Evolutionary conservation across 139 green algal species (phyloP), one percentile per base, ranked within the genome.

Genomic region (Gonium pectorale): DNA sequence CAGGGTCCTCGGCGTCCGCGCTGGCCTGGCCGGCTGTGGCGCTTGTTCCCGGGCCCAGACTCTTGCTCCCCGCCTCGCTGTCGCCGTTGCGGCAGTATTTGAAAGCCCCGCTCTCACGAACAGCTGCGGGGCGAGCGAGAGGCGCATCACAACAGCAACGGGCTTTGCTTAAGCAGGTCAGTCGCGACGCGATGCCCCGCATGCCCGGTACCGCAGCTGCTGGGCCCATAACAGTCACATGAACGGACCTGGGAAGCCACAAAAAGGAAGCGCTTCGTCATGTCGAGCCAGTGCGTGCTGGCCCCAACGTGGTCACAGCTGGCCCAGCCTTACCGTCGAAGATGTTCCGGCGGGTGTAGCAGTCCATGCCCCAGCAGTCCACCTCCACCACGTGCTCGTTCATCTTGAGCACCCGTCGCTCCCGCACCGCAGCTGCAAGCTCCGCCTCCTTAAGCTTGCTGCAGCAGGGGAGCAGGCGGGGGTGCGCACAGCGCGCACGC

Each of bases 361-460:
- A 96, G 91, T 98, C 95, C 74, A 98, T 93, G 68, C 95, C 95
- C 95, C 95, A 98, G 51, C 86, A 86, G 87, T 98, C 87, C 41
- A 95, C 85, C 88, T 98, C 94, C 27, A 82, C 27, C 38, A 97
- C 90, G 46, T 98, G 94, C 29, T 29, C 5, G 0, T 88, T 92
- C 62, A 96, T 66, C 63, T 56, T 35, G 43, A 96, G 80, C 5
- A 77, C 75, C 3, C 74, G n/a, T 0, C 93, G 85, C 2, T 62
- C 27, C 15, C 67, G 37, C 46, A 89, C 86, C 60, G 86, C 81
- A 17, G 41, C 33, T 6, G 83, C 83, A 17, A 90, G 79, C 78
- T 81, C 37, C 49, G 68, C 31, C 79, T 92, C 86, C 51, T 73
- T 59, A 22, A 46, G 43, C 51, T 64, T 62, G 59, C 85, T 86